A percentile compares a stretch with the other conserved stretches of the same genome.
Conservation (phyloP, 306 rosid species). For the Bauhinia variegata region DNA sequence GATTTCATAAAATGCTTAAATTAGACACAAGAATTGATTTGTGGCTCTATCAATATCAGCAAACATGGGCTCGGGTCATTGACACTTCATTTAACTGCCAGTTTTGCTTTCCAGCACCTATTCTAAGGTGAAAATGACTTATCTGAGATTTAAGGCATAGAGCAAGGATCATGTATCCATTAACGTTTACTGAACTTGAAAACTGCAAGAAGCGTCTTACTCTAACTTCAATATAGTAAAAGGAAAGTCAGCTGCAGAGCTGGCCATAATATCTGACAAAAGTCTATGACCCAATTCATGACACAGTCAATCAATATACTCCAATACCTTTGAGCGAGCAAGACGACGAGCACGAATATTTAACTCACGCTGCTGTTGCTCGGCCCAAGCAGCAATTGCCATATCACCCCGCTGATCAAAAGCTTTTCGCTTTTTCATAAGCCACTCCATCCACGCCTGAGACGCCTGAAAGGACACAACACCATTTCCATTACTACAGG, state of each 20-base stretch:
- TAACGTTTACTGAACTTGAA: constrained; percentile 19
- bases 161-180: background rate
- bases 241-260: constrained; percentile 32
- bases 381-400: constrained; percentile 99
- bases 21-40: constrained; percentile 32
- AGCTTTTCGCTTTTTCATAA: constrained; percentile 86
- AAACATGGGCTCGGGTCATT: constrained; percentile 15
- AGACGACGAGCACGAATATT: constrained; percentile 83
- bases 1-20: constrained; percentile 36
- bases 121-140: constrained; percentile 22
- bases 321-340: constrained; percentile 85
- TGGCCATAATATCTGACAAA: constrained; percentile 24
- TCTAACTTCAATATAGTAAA: background rate
- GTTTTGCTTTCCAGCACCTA: constrained; percentile 10
- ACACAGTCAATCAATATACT: constrained; percentile 23
- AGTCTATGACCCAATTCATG: background rate
- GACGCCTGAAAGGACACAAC: constrained; percentile 72
- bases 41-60: background rate
- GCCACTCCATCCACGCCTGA: constrained; percentile 99
- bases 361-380: constrained; percentile 90
- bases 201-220: background rate
- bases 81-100: constrained; percentile 3
- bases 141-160: constrained; percentile 6
- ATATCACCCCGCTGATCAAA: constrained; percentile 94
- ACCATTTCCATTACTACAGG: constrained; percentile 28